A percentile compares a stretch with the other conserved stretches of the same genome.
phyloP scores from a whole-genome alignment of 2,329 filamentous ascomycete genomes.

The Fusarium sp. region DNA sequence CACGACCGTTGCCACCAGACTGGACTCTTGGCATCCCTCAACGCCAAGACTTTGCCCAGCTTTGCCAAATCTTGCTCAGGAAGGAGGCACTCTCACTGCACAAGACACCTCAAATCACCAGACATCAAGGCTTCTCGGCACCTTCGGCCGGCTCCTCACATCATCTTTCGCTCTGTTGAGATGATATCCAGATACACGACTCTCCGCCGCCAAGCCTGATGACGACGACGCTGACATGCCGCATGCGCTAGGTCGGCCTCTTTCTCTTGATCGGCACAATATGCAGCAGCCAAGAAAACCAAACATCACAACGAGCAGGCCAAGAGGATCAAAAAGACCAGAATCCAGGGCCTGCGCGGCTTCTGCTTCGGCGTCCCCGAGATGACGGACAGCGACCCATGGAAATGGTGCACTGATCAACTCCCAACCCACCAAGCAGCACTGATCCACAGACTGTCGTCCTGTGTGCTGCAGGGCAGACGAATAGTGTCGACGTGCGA shows the following conservation, averaged over 20 bases:
- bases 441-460: neutral
- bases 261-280: slow-evolving; percentile 5
- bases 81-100: neutral
- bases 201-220: neutral
- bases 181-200: neutral
- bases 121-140: neutral
- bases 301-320: slow-evolving; percentile 14
- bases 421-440: neutral
- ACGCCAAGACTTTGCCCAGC: slow-evolving; percentile 17
- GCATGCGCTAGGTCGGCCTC: neutral
- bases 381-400: slow-evolving; percentile 20
- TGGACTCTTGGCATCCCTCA: slow-evolving; percentile 19
- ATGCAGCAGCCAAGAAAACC: slow-evolving; percentile 27
- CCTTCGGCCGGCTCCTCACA: neutral
- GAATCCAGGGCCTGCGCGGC: neutral
- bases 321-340: slow-evolving; percentile 16
- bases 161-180: neutral
- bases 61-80: neutral
- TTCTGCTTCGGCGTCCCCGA: slow-evolving; percentile 28
- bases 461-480: slow-evolving; percentile 26
- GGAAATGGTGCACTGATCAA: neutral
- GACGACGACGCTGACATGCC: slow-evolving; percentile 19
- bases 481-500: slow-evolving; percentile 30
- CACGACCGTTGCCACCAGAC: slow-evolving; percentile 10
- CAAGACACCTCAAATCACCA: neutral